Percentiles rank a stretch among this genome's conserved stretches.
These are phyloP conservation scores for Rhizoclosmatium sp. DNA, from an alignment of 192 early-diverging fungal species.

Conservation along the genomic window DNA sequence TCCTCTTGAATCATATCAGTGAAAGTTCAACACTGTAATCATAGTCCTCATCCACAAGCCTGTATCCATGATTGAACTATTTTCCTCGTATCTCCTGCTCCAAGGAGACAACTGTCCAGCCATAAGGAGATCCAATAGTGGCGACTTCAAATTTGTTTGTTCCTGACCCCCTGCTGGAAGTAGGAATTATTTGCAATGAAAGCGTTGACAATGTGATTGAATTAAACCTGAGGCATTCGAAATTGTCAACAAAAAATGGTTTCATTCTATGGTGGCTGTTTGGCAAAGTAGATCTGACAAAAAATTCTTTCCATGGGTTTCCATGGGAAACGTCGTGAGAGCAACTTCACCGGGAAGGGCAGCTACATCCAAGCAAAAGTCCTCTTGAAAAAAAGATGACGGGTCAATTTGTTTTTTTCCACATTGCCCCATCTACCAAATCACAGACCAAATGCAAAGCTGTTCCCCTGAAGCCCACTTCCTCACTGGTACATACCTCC, in stretches of 20 bases:
- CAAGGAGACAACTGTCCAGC: background rate
- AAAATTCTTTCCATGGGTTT: background rate
- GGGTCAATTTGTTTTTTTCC: background rate
- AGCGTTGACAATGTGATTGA: background rate
- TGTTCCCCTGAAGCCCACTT: background rate
- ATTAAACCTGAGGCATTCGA: background rate
- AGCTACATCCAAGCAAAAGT: background rate
- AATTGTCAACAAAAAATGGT: background rate
- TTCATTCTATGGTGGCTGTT: background rate
- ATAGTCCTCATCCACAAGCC: background rate
- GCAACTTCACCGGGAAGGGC: background rate
- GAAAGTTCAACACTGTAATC: too few species aligned
- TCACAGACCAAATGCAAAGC: background rate
- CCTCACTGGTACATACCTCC: background rate
- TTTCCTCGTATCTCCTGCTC: background rate
- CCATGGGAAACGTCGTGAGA: background rate
- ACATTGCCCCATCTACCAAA: background rate
- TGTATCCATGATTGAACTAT: background rate
- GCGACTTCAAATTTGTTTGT: slow-evolving; percentile 18
- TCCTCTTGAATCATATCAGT: background rate
- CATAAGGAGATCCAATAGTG: slow-evolving; percentile 12
- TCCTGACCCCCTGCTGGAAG: slow-evolving; percentile 19
- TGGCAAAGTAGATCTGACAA: background rate
- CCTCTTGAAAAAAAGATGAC: background rate
- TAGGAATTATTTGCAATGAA: background rate